Evolutionary conservation across 495 filamentous ascomycete species (phyloP), one percentile per base, ranked within the genome.

Genomic region (Penicillium mononematosum): DNA sequence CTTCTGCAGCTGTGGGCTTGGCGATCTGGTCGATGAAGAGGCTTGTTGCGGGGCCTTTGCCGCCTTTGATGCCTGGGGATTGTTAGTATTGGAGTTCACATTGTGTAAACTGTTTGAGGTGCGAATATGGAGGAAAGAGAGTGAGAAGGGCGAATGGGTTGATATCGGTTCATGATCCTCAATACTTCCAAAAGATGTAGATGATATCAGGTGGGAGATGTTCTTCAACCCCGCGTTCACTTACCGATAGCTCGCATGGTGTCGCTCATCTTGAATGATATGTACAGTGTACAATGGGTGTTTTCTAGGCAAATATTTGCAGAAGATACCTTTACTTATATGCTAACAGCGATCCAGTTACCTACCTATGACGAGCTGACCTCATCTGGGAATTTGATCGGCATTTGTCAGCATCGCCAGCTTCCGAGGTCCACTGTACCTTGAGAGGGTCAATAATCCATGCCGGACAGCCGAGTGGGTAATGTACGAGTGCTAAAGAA

Each of bases 1-100:
- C 66, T 2, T 45, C 44, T n/a, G 48, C 48, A 14, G 69, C 64
- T 3, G 54, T 43, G 3, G 71, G 71, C 25, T 64, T 67, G 59
- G 64, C 50, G 60, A 74, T 72, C 4, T 60, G 20, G 41, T 70
- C 63, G 45, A 77, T 56, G 60, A 64, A 75, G 61, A 90, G 80
- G 46, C 81, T 70, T 27, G 75, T 73, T 25, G 84, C 83, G 39
- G 76, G 70, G 52, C 86, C 87, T 55, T 71, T 76, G 62, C 78
- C 80, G 67, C 71, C 70, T 57, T 85, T 81, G 68, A 89, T 88
- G 31, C 47, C 66, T 69, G 29, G 34, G 22, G 22, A 7, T 29
- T 24, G 55, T 61, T 20, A 59, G 50, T 48, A 5, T 36, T 22
- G 14, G 17, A 5, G 8, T 34, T n/a, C 16, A 36, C 52, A 46